Evolutionary conservation across 2,329 filamentous ascomycete genomes (phyloP), one percentile per base, ranked within the genome.

Genomic region (Emergomyces pasteurianus): DNA sequence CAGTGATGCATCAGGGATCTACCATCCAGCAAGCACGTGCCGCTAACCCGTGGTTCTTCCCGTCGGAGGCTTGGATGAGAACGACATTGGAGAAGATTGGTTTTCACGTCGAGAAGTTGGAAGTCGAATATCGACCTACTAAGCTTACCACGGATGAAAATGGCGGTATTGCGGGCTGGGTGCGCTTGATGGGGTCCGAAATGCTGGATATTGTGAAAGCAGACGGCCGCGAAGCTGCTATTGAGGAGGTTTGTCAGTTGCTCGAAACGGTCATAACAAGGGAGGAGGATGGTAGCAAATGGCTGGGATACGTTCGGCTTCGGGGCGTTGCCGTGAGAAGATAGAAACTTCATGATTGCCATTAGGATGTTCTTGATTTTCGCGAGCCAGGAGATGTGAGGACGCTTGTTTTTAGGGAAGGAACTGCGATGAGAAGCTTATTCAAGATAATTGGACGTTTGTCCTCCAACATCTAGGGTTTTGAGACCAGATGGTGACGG

Each of bases 41-140:
- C 16, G 77, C 75, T 0, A 80, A 81, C 63, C 86, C 87, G 4
- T 90, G 87, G 87, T 89, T 87, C 72, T 90, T 89, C 70, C 85
- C 86, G 0, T 84, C 86, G 64, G 83, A 85, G 67, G 70, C 65
- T 0, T 87, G 84, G 84, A 80, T 83, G 70, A 65, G 66, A 47
- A 60, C 63, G 18, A 68, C 70, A 3, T 65, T 81, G 40, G 67
- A 72, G 56, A 62, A 69, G 2, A 67, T 71, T 2, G 78, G 78
- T 0, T 80, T 81, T 57, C 66, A 68, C 34, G 76, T 85, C 3
- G 79, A 83, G 66, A 75, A 71, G 65, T 71, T 80, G 0, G 86
- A 90, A 75, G 70, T 78, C 23, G 85, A 87, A 73, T 88, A 85
- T 75, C 73, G 87, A 58, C 84, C 85, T 31, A 89, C 86, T 31